phyloP scores from a whole-genome alignment of 78 protist species.

The Isochrysis galbana region DNA sequence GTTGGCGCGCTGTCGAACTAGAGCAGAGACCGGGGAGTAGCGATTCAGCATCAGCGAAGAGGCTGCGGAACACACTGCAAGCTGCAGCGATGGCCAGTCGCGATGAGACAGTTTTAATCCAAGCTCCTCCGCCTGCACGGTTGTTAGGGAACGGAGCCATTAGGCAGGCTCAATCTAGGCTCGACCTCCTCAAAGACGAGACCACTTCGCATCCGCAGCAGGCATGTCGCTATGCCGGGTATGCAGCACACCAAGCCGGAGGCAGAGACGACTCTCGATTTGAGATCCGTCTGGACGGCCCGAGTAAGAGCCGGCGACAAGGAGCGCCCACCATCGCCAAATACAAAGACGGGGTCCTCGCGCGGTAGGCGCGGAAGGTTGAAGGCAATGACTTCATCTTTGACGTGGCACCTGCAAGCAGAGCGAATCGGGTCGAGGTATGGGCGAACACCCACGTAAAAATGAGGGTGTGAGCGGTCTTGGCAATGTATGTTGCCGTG shows the following conservation, averaged over 20 bases:
- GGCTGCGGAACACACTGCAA: not conserved
- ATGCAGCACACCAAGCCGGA: too few species aligned
- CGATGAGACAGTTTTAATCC: not conserved
- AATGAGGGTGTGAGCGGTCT: too few species aligned
- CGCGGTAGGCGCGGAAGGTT: not conserved
- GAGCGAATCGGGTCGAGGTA: too few species aligned
- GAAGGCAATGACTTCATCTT: not conserved
- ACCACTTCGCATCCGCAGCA: too few species aligned
- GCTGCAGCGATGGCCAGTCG: not conserved
- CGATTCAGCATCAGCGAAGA: not conserved
- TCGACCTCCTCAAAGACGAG: too few species aligned
- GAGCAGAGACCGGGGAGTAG: conserved; percentile 4
- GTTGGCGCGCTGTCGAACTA: not conserved
- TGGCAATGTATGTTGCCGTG: too few species aligned
- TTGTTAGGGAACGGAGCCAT: too few species aligned
- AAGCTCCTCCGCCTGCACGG: too few species aligned
- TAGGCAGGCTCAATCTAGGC: too few species aligned
- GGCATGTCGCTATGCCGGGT: too few species aligned
- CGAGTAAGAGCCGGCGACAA: not conserved
- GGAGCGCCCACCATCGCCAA: not conserved
- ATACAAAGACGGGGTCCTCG: not conserved
- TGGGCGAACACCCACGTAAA: too few species aligned
- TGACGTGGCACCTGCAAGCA: not conserved
- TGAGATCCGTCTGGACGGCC: not conserved
- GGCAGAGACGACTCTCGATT: not conserved